Evolutionary conservation across 768 basidiomycete species (phyloP).

Genomic region (Clitopilus hobsonii): DNA sequence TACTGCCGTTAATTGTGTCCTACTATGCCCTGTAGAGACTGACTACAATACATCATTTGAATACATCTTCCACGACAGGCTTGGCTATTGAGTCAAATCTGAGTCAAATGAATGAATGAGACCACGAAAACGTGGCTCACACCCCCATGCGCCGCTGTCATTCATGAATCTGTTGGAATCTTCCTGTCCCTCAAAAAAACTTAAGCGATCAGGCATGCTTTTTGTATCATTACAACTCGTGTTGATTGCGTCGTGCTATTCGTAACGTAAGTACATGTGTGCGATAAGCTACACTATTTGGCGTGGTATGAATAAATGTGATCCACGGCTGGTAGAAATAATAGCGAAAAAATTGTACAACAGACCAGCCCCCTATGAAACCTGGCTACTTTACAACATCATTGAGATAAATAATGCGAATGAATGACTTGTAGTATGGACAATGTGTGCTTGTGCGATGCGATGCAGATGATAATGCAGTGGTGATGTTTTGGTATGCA

Average conservation of each 20-base stretch:
- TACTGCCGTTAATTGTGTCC: not conserved
- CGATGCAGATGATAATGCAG: not conserved
- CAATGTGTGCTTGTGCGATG: conserved; percentile 1
- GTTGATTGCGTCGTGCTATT: not conserved
- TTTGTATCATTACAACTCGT: not conserved
- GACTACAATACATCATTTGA: not conserved
- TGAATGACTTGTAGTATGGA: conserved; percentile 1
- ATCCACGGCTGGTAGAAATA: not conserved
- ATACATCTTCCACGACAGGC: not conserved
- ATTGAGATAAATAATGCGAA: not conserved
- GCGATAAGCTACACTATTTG: not conserved
- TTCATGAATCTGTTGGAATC: not conserved
- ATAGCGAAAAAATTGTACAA: not conserved
- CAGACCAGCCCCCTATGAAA: conserved; percentile 1
- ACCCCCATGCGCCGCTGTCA: not conserved
- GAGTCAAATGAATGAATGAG: not conserved
- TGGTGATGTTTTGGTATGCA: not conserved
- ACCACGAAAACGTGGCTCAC: not conserved
- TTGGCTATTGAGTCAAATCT: no score
- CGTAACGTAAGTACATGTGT: not conserved
- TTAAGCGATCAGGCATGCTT: not conserved
- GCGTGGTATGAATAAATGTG: not conserved
- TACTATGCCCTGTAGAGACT: not conserved
- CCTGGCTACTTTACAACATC: conserved; percentile 1
- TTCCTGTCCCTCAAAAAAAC: not conserved